These are phyloP conservation scores for Trypanosomatidae sp. DNA, from an alignment of 208 protist genomes.

Conservation along the genomic window DNA sequence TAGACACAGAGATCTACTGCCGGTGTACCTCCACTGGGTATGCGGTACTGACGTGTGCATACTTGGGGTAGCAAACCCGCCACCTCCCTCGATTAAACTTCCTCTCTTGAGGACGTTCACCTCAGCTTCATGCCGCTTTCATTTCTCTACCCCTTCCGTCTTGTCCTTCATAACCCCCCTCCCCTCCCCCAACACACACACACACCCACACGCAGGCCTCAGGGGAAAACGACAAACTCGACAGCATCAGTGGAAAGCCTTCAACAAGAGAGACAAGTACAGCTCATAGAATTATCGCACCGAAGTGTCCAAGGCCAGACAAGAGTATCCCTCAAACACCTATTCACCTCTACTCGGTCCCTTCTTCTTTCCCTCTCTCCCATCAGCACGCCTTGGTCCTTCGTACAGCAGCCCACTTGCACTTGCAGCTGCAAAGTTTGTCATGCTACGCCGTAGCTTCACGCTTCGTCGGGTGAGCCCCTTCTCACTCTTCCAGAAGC, in stretches of 20 bases:
- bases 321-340: neutral
- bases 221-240: too few species aligned
- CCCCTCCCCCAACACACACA: neutral
- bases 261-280: too few species aligned
- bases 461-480: slow-evolving; percentile 47
- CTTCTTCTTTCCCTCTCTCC: neutral
- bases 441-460: slow-evolving; percentile 49
- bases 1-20: neutral
- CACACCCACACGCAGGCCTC: too few species aligned
- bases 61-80: neutral
- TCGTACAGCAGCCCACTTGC: neutral
- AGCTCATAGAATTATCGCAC: neutral
- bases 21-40: neutral
- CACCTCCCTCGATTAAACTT: neutral
- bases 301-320: neutral
- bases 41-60: neutral
- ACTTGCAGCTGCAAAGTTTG: neutral
- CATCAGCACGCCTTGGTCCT: neutral
- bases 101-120: neutral
- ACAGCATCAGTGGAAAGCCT: too few species aligned
- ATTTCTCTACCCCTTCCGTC: neutral
- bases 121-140: neutral
- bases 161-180: neutral
- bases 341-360: neutral
- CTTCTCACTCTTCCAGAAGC: slow-evolving; percentile 66